Evolutionary conservation across 2,329 filamentous ascomycete genomes (phyloP), one percentile per base, ranked within the genome.

Genomic region (Monilinia fructigena): DNA sequence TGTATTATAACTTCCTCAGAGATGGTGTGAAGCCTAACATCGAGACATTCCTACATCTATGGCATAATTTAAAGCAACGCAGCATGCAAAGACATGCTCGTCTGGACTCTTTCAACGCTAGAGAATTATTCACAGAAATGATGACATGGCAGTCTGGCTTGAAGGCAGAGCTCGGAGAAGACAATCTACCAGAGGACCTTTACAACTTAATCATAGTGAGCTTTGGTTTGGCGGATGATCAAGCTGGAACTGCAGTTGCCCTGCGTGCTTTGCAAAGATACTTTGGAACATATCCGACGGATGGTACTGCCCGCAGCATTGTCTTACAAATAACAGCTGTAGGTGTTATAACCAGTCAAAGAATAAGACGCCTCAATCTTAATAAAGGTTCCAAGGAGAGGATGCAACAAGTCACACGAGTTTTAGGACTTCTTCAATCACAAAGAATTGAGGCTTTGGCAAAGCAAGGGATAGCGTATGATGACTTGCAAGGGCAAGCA

Each of bases 191-290:
- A 28, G 78, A 77, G 66, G 80, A 82, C 6, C 71, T 85, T 3
- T 85, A 85, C 68, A 78, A 84, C 68, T 78, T 81, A 66, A 82
- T 85, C 56, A 78, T 84, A 38, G 77, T 80, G 42, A 81, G 79
- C 70, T 83, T 85, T 73, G 82, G 81, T 67, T 74, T 83, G 10
- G 78, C 77, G 1, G 77, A 80, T 58, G 83, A 85, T 69, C 75
- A 81, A 18, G 69, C 78, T 3, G 83, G 82, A 42, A 81, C 79
- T 4, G 75, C 84, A 28, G 79, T 84, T 42, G 82, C 82, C 1
- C 74, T 85, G 16, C 77, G 79, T 63, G 79, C 79, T 1, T 72
- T 85, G 72, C 77, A 77, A 58, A 69, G 77, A 23, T 70, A 72
- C 6, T 85, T 84, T 66, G 75, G 77, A 42, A 76, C 79, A 61